Conservation (phyloP, 306 rosid species). For the Cicer chorassanicum region DNA sequence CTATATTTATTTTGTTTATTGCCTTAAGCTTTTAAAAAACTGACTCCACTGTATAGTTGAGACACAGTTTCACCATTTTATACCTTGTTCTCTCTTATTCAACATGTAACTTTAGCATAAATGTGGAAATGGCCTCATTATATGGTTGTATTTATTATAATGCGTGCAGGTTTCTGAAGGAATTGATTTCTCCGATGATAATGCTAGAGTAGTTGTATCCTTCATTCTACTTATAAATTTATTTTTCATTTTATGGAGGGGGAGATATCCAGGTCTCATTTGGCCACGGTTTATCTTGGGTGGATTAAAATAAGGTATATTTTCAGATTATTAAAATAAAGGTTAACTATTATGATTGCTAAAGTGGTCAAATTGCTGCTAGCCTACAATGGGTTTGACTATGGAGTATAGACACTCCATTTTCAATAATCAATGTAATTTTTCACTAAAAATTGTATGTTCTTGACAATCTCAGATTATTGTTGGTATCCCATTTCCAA, state of each 20-base stretch:
- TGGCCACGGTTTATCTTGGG: slow-evolving; percentile 25
- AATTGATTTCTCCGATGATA: slow-evolving; percentile 91
- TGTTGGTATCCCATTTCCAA: slow-evolving; percentile 96
- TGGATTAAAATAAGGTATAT: slow-evolving; percentile 17
- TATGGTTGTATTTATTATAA: slow-evolving; percentile 39
- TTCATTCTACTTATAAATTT: slow-evolving; percentile 41
- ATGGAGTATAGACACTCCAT: slow-evolving; percentile 8
- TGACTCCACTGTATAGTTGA: neutral
- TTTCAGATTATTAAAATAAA: slow-evolving; percentile 29
- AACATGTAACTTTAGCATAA: neutral
- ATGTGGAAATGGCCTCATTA: slow-evolving; percentile 32
- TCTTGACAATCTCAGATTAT: slow-evolving; percentile 90
- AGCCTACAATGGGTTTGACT: slow-evolving; percentile 36
- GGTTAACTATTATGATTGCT: slow-evolving; percentile 6
- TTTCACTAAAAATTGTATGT: slow-evolving; percentile 35
- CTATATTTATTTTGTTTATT: neutral
- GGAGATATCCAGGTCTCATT: slow-evolving; percentile 23
- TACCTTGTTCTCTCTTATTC: slow-evolving; percentile 2
- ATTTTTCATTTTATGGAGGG: slow-evolving; percentile 4
- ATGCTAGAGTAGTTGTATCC: slow-evolving; percentile 98
- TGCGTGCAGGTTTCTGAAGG: slow-evolving; percentile 95
- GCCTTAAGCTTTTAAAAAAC: neutral
- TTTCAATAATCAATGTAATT: slow-evolving; percentile 25
- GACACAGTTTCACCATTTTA: neutral
- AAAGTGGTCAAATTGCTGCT: slow-evolving; percentile 11